These are phyloP conservation scores for Coemansia sp. DNA, from an alignment of 192 early-diverging fungal genomes.

Conservation along the genomic window DNA sequence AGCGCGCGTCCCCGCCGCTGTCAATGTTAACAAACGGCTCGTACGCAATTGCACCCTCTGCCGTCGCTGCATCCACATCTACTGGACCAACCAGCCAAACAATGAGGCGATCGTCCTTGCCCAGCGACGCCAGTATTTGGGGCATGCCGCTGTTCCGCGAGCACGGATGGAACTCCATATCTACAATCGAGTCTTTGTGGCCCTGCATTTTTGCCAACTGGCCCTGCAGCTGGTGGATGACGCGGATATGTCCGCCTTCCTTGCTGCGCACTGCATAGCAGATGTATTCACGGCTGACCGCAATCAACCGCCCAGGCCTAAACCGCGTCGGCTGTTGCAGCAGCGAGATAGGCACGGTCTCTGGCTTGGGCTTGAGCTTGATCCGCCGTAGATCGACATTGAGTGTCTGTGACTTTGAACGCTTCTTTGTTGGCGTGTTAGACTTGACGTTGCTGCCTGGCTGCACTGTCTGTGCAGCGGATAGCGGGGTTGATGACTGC, in stretches of 20 bases:
- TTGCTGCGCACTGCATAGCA: slow-evolving; percentile 54
- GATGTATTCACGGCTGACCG: slow-evolving; percentile 50
- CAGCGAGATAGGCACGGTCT: slow-evolving; percentile 45
- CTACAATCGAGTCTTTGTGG: slow-evolving; percentile 44
- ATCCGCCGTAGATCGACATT: slow-evolving; percentile 35
- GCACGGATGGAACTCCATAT: slow-evolving; percentile 53
- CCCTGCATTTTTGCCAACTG: slow-evolving; percentile 47
- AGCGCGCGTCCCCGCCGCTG: slow-evolving; percentile 41
- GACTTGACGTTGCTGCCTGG: slow-evolving; percentile 7
- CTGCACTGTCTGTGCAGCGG: neutral
- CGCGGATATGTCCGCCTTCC: slow-evolving; percentile 46
- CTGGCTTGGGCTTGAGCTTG: slow-evolving; percentile 30
- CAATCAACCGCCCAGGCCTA: slow-evolving; percentile 34
- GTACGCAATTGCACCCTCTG: slow-evolving; percentile 41
- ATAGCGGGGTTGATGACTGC: neutral
- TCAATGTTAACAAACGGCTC: slow-evolving; percentile 51
- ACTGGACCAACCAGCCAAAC: slow-evolving; percentile 47
- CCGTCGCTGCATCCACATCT: slow-evolving; percentile 12
- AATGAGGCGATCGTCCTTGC: slow-evolving; percentile 51
- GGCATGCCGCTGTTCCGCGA: slow-evolving; percentile 34
- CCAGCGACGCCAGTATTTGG: slow-evolving; percentile 45
- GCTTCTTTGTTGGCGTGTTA: slow-evolving; percentile 14
- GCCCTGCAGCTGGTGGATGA: slow-evolving; percentile 51
- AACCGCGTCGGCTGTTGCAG: slow-evolving; percentile 45
- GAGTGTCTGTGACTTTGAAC: slow-evolving; percentile 9